Percentiles rank a stretch among this genome's conserved stretches.
phyloP scores from a whole-genome alignment of 2,329 filamentous ascomycete genomes.

The Penicillium paneum region DNA sequence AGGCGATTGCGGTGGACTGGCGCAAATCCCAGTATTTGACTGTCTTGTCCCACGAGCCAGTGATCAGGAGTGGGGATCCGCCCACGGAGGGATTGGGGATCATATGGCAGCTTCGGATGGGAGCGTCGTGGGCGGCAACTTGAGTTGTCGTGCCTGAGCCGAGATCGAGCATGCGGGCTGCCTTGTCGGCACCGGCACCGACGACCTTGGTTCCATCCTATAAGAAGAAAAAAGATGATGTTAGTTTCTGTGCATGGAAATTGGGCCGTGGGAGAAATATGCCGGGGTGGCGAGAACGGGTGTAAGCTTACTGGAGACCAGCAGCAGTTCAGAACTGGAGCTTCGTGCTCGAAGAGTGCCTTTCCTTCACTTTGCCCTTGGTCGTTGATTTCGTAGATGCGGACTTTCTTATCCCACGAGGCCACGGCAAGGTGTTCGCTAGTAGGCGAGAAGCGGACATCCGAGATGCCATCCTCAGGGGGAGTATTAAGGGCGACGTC shows the following conservation, averaged over 20 bases:
- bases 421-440: slow-evolving; percentile 81
- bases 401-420: slow-evolving; percentile 97
- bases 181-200: slow-evolving; percentile 86
- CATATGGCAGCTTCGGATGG: slow-evolving; percentile 74
- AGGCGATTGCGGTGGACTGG: slow-evolving; percentile 45
- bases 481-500: slow-evolving; percentile 76
- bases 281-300: not conserved
- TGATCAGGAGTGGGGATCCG: slow-evolving; percentile 73
- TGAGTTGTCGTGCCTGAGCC: slow-evolving; percentile 57
- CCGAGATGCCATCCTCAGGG: slow-evolving; percentile 85
- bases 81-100: slow-evolving; percentile 60
- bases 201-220: slow-evolving; percentile 89
- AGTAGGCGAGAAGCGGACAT: slow-evolving; percentile 74
- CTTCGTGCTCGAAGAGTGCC: slow-evolving; percentile 80
- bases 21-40: slow-evolving; percentile 58
- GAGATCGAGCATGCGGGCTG: slow-evolving; percentile 83
- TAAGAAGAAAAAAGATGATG: slow-evolving; percentile 2
- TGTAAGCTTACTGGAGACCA: slow-evolving; percentile 73
- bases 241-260: slow-evolving; percentile 2
- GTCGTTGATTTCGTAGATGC: slow-evolving; percentile 85
- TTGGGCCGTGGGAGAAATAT: not conserved
- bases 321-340: slow-evolving; percentile 76
- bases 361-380: slow-evolving; percentile 79
- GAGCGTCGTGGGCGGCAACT: slow-evolving; percentile 79
- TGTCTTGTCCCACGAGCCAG: slow-evolving; percentile 65